These are phyloP conservation scores for Puccinia hordei DNA, from an alignment of 1,284 basidiomycete genomes.

Conservation along the genomic window DNA sequence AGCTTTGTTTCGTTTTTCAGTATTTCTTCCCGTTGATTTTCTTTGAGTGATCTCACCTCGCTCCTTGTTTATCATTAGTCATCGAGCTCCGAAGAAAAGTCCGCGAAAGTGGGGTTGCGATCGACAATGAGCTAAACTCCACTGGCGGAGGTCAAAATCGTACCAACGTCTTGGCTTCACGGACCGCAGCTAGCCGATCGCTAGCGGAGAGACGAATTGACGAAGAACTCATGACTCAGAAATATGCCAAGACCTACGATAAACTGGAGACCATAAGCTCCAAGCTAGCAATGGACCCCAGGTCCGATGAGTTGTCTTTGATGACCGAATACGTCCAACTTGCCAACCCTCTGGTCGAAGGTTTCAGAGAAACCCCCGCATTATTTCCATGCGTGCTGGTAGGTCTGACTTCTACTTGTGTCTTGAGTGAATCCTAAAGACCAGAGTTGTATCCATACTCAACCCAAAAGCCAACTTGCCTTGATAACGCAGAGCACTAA, in stretches of 20 bases:
- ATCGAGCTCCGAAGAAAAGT: conserved; percentile 35
- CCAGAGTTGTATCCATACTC: background rate
- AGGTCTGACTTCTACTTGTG: conserved; percentile 54
- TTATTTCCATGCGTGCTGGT: conserved; percentile 78
- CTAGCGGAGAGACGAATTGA: conserved; percentile 36
- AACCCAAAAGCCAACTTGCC: background rate
- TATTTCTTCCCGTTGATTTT: conserved; percentile 33
- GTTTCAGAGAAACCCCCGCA: conserved; percentile 79
- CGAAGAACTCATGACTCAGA: conserved; percentile 25
- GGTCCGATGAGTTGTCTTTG: conserved; percentile 60
- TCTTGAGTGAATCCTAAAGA: background rate
- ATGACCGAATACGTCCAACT: conserved; percentile 72
- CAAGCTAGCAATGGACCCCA: conserved; percentile 59
- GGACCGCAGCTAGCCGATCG: conserved; percentile 15
- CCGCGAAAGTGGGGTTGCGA: conserved; percentile 13
- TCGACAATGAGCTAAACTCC: conserved; percentile 31
- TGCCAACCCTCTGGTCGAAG: conserved; percentile 81
- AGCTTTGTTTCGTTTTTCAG: conserved; percentile 10
- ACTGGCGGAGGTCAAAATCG: background rate
- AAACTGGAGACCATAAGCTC: conserved; percentile 35
- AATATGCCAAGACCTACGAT: conserved; percentile 39
- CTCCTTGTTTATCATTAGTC: conserved; percentile 12
- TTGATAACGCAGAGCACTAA: conserved; percentile 34
- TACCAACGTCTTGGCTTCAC: background rate
- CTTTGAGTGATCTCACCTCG: conserved; percentile 35